A percentile compares a stretch with the other conserved stretches of the same genome.
phyloP scores from a whole-genome alignment of 345 rosid species.

The Arabidopsis arenosa region DNA sequence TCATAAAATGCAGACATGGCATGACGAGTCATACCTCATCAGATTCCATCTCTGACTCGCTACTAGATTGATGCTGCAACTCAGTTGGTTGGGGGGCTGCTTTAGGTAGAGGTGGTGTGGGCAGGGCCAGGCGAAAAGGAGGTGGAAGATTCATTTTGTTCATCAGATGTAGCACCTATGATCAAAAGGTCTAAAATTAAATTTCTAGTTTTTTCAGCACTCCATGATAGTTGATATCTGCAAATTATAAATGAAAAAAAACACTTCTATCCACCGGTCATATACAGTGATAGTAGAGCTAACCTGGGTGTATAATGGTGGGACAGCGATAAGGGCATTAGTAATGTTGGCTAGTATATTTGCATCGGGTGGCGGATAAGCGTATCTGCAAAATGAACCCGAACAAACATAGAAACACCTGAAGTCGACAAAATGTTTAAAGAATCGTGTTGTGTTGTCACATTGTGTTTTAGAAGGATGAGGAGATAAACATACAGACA shows the following conservation, averaged over 20 bases:
- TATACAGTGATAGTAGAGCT: conserved; percentile 26
- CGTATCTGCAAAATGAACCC: conserved; percentile 66
- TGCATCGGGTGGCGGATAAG: conserved; percentile 96
- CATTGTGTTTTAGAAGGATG: conserved; percentile 8
- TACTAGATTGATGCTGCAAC: conserved; percentile 62
- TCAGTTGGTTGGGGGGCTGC: conserved; percentile 53
- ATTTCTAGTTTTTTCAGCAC: conserved; percentile 12
- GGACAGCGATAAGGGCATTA: conserved; percentile 97
- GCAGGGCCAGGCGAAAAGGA: conserved; percentile 91
- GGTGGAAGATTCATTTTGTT: conserved; percentile 99
- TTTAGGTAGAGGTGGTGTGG: conserved; percentile 89
- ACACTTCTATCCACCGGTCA: conserved; percentile 1
- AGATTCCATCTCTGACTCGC: conserved; percentile 95
- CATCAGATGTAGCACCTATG: conserved; percentile 93
- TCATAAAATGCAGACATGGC: conserved; percentile 26
- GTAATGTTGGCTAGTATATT: conserved; percentile 94
- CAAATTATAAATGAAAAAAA: conserved; percentile 13
- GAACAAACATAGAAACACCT: conserved; percentile 25
- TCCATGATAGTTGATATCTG: conserved; percentile 3
- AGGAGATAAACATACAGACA: too few species aligned
- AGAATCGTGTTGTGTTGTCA: background rate
- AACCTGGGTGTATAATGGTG: conserved; percentile 95
- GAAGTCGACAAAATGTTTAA: background rate
- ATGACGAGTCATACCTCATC: conserved; percentile 64
- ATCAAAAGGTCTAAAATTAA: conserved; percentile 14